Percentiles rank a stretch among this genome's conserved stretches.
These are phyloP conservation scores for Crithidia bombi DNA, from an alignment of 208 protist species.

Conservation along the genomic window DNA sequence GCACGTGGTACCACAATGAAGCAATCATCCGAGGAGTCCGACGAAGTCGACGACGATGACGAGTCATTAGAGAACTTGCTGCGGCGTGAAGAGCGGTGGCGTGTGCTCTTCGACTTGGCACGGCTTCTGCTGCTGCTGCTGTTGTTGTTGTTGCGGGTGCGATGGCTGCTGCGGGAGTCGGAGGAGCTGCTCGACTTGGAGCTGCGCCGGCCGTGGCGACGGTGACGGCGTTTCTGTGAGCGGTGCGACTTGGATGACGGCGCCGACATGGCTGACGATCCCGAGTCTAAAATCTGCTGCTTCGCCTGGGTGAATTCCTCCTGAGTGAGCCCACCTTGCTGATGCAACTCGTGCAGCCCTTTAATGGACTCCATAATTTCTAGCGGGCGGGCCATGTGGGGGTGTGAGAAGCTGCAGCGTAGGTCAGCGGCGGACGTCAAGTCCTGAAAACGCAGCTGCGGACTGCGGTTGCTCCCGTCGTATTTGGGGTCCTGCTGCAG, in stretches of 20 bases:
- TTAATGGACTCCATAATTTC: slow-evolving; percentile 71
- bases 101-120: slow-evolving; percentile 12
- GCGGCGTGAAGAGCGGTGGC: slow-evolving; percentile 17
- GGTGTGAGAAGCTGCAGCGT: slow-evolving; percentile 16
- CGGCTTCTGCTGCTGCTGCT: slow-evolving; percentile 13
- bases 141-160: not conserved
- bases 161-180: not conserved
- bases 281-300: slow-evolving; percentile 63
- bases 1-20: slow-evolving; percentile 77
- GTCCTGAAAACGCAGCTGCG: slow-evolving; percentile 7
- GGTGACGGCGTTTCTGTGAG: slow-evolving; percentile 19
- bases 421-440: not conserved
- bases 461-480: not conserved
- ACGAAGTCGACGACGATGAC: slow-evolving; percentile 41
- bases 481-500: not conserved
- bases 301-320: slow-evolving; percentile 83
- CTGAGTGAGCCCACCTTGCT: slow-evolving; percentile 64
- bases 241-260: slow-evolving; percentile 10
- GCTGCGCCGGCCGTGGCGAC: not conserved
- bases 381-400: slow-evolving; percentile 36
- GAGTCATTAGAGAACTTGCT: slow-evolving; percentile 10
- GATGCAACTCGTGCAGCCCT: slow-evolving; percentile 68
- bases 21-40: slow-evolving; percentile 35
- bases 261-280: slow-evolving; percentile 18
- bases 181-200: not conserved